These are phyloP conservation scores for Hypoxylon perforatum DNA, from an alignment of 495 filamentous ascomycete species.

Conservation along the genomic window DNA sequence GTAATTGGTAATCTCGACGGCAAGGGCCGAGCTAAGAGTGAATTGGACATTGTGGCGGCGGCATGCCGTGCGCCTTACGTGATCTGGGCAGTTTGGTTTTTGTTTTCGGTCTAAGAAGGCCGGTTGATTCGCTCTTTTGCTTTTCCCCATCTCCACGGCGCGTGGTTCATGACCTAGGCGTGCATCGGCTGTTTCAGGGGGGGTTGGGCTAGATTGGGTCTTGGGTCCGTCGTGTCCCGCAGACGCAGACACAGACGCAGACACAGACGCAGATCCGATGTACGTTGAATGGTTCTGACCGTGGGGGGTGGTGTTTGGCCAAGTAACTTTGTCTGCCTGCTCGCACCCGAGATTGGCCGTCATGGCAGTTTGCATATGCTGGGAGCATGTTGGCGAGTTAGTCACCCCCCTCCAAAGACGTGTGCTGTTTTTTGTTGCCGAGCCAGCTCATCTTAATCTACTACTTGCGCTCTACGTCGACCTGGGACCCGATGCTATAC, in stretches of 20 bases:
- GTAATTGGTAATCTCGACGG: not conserved
- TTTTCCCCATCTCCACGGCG: not conserved
- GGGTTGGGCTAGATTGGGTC: slow-evolving; percentile 12
- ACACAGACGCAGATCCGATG: not conserved
- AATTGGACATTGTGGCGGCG: not conserved
- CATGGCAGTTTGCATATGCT: not conserved
- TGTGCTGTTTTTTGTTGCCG: not conserved
- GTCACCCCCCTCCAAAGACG: not conserved
- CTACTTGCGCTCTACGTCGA: not conserved
- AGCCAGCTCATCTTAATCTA: not conserved
- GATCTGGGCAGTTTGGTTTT: slow-evolving; percentile 9
- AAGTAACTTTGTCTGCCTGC: not conserved
- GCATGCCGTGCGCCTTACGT: slow-evolving; percentile 24
- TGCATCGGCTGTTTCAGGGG: slow-evolving; percentile 9
- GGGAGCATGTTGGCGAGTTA: not conserved
- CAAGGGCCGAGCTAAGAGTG: not conserved
- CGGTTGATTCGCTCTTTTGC: slow-evolving; percentile 25
- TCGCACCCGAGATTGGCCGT: not conserved
- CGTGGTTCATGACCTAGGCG: not conserved
- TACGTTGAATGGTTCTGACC: not conserved
- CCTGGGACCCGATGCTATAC: too few species aligned
- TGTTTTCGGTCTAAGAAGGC: slow-evolving; percentile 33
- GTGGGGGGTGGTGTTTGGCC: not conserved
- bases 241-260: too few species aligned
- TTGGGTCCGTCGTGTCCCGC: not conserved